Evolutionary conservation across 73 alveolate species (phyloP).

Genomic region (Paramecium bursaria): DNA sequence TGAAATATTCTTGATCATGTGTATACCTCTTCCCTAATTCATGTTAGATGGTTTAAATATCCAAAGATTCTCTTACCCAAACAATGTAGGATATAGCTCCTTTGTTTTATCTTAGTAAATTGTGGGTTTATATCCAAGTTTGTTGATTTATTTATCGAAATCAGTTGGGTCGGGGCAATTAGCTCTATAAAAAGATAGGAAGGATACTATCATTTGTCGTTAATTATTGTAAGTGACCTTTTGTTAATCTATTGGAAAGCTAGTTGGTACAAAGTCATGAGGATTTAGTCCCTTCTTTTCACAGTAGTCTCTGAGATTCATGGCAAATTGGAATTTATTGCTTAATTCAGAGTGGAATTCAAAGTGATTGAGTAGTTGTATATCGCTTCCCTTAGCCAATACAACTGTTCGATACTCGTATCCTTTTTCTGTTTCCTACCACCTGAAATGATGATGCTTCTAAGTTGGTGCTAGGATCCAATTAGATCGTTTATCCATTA

Average conservation of each 20-base stretch:
- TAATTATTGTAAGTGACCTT: background rate
- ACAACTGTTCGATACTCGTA: constrained; percentile 73
- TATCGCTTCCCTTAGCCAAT: constrained; percentile 31
- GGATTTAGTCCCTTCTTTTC: background rate
- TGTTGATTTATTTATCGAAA: constrained; percentile 32
- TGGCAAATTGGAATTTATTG: constrained; percentile 39
- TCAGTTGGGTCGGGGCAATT: constrained; percentile 4
- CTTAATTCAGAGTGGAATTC: constrained; percentile 59
- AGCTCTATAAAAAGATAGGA: background rate
- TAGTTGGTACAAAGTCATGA: constrained; percentile 57
- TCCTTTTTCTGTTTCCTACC: constrained; percentile 69
- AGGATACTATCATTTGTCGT: background rate
- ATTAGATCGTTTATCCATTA: background rate
- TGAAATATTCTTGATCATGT: constrained; percentile 72
- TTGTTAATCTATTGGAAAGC: constrained; percentile 62
- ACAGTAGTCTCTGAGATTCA: constrained; percentile 45
- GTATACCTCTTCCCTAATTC: constrained; percentile 86
- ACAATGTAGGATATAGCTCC: constrained; percentile 66
- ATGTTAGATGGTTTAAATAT: constrained; percentile 79
- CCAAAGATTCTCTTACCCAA: constrained; percentile 81
- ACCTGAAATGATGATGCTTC: constrained; percentile 3
- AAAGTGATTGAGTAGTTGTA: constrained; percentile 55
- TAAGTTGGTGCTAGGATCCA: constrained; percentile 21
- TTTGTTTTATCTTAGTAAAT: background rate
- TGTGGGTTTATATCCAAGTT: background rate